Percentiles rank a stretch among this genome's conserved stretches.
Conservation (phyloP, 768 basidiomycete genomes). For the Cystoderma amianthinum region DNA sequence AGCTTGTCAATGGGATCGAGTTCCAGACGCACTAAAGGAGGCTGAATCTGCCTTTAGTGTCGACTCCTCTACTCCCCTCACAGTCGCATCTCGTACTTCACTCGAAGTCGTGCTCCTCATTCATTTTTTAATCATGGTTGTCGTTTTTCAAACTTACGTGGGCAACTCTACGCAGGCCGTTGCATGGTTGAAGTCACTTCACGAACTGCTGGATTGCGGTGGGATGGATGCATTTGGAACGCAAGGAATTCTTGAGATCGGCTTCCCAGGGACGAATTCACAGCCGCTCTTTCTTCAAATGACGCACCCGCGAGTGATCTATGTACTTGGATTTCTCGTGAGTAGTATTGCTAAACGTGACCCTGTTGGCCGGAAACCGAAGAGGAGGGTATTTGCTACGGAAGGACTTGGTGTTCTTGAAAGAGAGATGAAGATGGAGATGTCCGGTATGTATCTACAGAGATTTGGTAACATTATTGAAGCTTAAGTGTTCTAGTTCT, state of each 20-base stretch:
- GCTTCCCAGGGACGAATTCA: slow-evolving; percentile 23
- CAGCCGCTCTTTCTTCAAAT: slow-evolving; percentile 46
- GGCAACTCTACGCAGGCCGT: slow-evolving; percentile 42
- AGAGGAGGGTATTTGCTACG: slow-evolving; percentile 59
- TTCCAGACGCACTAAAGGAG: slow-evolving; percentile 36
- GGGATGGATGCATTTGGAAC: slow-evolving; percentile 29
- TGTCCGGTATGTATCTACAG: slow-evolving; percentile 24
- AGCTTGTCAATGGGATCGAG: slow-evolving; percentile 46
- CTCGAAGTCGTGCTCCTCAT: slow-evolving; percentile 30
- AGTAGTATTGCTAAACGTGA: slow-evolving; percentile 66
- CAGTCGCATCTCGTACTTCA: slow-evolving; percentile 3
- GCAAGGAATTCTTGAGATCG: slow-evolving; percentile 26
- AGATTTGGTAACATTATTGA: slow-evolving; percentile 3
- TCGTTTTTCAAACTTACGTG: slow-evolving; percentile 55
- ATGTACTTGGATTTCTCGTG: slow-evolving; percentile 59
- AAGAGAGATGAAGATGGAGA: slow-evolving; percentile 35
- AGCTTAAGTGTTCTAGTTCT: slow-evolving; percentile 32
- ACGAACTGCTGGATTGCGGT: slow-evolving; percentile 61
- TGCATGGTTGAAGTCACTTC: slow-evolving; percentile 49
- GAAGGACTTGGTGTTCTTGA: slow-evolving; percentile 52
- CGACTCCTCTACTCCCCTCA: background rate
- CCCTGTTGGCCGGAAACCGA: slow-evolving; percentile 66
- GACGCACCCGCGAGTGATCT: slow-evolving; percentile 64
- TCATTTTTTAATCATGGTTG: slow-evolving; percentile 56
- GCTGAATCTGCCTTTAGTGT: slow-evolving; percentile 30